Base-by-base conservation (phyloP, 352 stramenopile species). In the Globisporangium emineosum region DNA sequence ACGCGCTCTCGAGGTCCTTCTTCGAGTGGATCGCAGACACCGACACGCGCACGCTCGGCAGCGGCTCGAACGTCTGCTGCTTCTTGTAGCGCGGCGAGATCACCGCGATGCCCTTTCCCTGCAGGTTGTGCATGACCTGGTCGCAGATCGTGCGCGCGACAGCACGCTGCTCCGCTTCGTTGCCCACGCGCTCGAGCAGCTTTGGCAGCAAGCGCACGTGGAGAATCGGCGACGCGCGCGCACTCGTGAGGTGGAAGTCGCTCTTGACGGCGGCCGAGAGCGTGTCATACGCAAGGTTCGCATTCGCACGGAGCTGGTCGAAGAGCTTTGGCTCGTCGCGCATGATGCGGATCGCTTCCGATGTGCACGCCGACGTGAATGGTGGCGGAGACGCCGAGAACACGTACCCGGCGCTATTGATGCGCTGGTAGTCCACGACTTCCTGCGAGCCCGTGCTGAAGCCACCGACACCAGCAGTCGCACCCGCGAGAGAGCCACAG, bases 311-410 rank as follows among this genome's bases (percentile, higher is more conserved):
- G 15, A 94, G 76, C 66, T 79, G 78, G 42, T 60, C 70, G 42
- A 94, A 88, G n/a, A 93, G 71, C 63, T 88, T 62, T 27, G 85
- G 82, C 65, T 97, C 88, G 35, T 78, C 66, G 64, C 72, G 86
- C 75, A 97, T 89, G 71, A 97, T 85, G 32, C 76, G 80, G 40
- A 97, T 86, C n/a, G 90, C 78, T 64, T 90, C 88, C 7, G 87
- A 92, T 37, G 86, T 91, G 56, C 85, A 96, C 5, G 91, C 84
- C 10, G 87, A 96, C 59, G 97, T 96, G 77, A 99, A 99, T 9
- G 97, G 97, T 37, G 97, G 96, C 27, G 94, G 88, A 55, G 96
- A 98, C n/a, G 97, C 97, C 65, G 94, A 99, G 78, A 99, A 99
- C 68, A 97, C 98, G 77, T 99, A 99, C 55, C 97, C 97, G 6